These are phyloP conservation scores for Stephanodiscus triporus DNA, from an alignment of 108 stramenopile species.

Conservation along the genomic window DNA sequence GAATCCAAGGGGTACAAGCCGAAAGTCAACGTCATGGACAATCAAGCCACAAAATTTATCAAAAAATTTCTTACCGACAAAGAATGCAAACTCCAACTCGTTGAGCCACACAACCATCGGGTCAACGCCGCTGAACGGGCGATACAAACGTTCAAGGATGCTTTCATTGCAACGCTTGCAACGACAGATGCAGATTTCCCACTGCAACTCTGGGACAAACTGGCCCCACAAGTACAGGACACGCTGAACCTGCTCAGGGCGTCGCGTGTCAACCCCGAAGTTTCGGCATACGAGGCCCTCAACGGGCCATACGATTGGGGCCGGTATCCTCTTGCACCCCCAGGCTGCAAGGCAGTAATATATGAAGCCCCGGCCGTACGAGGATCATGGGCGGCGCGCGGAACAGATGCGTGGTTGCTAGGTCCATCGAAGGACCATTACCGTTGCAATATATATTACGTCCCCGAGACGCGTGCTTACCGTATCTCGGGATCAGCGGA, in stretches of 20 bases:
- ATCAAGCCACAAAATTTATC: not conserved
- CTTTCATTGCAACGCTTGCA: constrained; percentile 42
- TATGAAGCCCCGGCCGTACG: constrained; percentile 16
- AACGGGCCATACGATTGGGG: constrained; percentile 47
- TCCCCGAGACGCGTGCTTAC: constrained; percentile 20
- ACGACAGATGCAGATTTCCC: constrained; percentile 35
- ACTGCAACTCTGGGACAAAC: constrained; percentile 35
- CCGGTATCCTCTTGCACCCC: constrained; percentile 50
- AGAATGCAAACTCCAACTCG: not conserved
- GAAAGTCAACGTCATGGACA: not conserved
- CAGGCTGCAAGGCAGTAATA: constrained; percentile 28
- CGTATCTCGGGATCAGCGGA: constrained; percentile 16
- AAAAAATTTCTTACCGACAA: not conserved
- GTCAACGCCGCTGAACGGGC: constrained; percentile 52
- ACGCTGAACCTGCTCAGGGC: constrained; percentile 43
- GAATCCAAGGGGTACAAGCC: not conserved
- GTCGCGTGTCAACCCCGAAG: constrained; percentile 42
- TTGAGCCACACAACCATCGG: constrained; percentile 17
- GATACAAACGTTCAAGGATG: constrained; percentile 50
- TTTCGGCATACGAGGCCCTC: constrained; percentile 20
- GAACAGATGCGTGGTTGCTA: constrained; percentile 22
- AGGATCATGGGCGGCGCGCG: constrained; percentile 20
- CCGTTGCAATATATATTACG: constrained; percentile 18
- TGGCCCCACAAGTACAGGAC: constrained; percentile 36
- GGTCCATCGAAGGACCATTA: constrained; percentile 28